Evolutionary conservation across 805 yeast species (phyloP).

Genomic region (Komagataella phaffii): DNA sequence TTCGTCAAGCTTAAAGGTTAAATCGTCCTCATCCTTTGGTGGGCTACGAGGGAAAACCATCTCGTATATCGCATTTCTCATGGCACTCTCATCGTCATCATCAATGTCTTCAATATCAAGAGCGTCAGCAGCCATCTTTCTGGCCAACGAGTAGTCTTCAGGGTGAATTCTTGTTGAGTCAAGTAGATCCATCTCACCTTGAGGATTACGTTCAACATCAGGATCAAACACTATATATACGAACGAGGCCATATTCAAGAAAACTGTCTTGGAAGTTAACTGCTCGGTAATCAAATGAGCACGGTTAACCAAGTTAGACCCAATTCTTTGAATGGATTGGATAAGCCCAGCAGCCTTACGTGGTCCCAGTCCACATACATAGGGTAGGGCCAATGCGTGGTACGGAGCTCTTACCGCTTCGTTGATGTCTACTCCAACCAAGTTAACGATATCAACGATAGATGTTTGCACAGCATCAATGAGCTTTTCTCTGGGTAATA

Average conservation of each 20-base stretch:
- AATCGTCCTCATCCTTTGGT: conserved; percentile 53
- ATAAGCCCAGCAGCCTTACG: conserved; percentile 84
- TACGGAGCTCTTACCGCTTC: conserved; percentile 73
- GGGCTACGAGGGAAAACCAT: conserved; percentile 31
- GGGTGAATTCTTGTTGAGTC: conserved; percentile 97
- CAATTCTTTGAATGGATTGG: conserved; percentile 60
- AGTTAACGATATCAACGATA: conserved; percentile 79
- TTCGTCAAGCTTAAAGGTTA: conserved; percentile 67
- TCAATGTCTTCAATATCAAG: conserved; percentile 93
- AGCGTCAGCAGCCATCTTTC: conserved; percentile 97
- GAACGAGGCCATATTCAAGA: conserved; percentile 88
- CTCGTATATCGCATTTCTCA: conserved; percentile 44
- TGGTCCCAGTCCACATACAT: conserved; percentile 87
- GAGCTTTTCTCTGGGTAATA: conserved; percentile 52
- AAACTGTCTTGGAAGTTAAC: conserved; percentile 66
- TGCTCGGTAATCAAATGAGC: conserved; percentile 76
- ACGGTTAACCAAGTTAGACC: conserved; percentile 52
- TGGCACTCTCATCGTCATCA: conserved; percentile 40
- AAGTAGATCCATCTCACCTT: conserved; percentile 61
- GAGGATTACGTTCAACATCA: conserved; percentile 42
- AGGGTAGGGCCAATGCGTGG: conserved; percentile 58
- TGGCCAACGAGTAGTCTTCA: conserved; percentile 91
- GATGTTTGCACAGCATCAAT: conserved; percentile 60
- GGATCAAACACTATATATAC: conserved; percentile 51
- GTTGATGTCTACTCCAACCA: conserved; percentile 90